Evolutionary conservation across 129 eudicot species (phyloP).

Genomic region (Tagetes patula): DNA sequence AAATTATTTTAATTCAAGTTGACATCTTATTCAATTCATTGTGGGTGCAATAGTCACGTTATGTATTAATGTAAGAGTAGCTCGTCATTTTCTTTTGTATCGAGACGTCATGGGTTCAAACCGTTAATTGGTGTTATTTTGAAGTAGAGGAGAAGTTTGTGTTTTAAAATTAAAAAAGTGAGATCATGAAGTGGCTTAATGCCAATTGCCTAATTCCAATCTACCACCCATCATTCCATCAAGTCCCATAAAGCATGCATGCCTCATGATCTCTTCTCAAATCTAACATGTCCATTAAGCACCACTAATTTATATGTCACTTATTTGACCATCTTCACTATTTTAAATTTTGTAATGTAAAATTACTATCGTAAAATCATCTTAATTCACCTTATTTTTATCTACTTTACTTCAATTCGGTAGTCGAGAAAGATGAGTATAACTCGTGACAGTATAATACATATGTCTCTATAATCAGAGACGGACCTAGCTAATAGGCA

Average conservation of each 20-base stretch:
- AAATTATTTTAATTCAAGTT: constrained; percentile 13
- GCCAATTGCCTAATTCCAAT: constrained; percentile 33
- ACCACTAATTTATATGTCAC: constrained; percentile 12
- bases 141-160: no score
- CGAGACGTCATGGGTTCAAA: no score
- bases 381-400: neutral
- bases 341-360: neutral
- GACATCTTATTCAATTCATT: constrained; percentile 23
- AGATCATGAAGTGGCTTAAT: constrained; percentile 24
- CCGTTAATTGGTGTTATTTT: no score
- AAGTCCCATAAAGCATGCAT: constrained; percentile 35
- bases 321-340: constrained; percentile 10
- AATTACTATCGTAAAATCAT: neutral
- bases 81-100: no score
- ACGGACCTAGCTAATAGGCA: no score
- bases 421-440: neutral
- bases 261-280: constrained; percentile 28
- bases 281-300: constrained; percentile 24
- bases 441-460: neutral
- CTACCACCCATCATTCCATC: constrained; percentile 19
- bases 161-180: neutral
- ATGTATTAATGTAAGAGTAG: neutral
- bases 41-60: constrained; percentile 25
- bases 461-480: neutral
- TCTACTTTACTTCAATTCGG: no score